Evolutionary conservation across 805 yeast genomes (phyloP).

Genomic region (Wickerhamomyces strasburgensis): DNA sequence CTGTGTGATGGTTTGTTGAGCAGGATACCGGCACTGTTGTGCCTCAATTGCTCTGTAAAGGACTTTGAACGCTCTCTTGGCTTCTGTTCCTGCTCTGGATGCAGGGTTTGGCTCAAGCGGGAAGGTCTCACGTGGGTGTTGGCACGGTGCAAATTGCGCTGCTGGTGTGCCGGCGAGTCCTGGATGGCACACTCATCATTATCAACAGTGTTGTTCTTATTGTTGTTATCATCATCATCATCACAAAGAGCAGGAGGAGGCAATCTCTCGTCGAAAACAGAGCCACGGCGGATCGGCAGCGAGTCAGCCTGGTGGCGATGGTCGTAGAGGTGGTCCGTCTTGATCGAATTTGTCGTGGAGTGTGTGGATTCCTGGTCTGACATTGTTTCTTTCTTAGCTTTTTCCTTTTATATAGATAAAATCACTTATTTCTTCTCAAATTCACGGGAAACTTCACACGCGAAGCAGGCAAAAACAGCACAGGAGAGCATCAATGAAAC

Average conservation of each 20-base stretch:
- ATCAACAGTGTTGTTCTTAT: conserved; percentile 6
- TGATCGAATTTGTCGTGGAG: conserved; percentile 28
- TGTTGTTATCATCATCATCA: background rate
- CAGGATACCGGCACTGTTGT: conserved; percentile 30
- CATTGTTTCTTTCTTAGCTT: conserved; percentile 9
- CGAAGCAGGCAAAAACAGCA: background rate
- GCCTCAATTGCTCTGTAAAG: conserved; percentile 38
- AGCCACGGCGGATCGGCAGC: conserved; percentile 30
- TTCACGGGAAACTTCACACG: background rate
- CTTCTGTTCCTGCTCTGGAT: conserved; percentile 2
- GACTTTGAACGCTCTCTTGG: conserved; percentile 26
- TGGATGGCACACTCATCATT: conserved; percentile 17
- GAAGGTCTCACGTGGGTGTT: conserved; percentile 10
- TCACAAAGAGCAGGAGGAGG: conserved; percentile 24
- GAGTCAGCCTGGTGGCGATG: conserved; percentile 45
- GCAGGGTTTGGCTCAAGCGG: conserved; percentile 8
- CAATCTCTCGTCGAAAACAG: conserved; percentile 13
- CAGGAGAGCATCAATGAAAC: background rate
- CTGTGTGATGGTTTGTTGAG: conserved; percentile 22
- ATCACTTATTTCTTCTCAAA: background rate
- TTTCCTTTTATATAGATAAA: background rate
- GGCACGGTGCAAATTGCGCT: conserved; percentile 3
- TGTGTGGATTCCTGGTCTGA: conserved; percentile 26
- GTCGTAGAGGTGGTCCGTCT: conserved; percentile 39
- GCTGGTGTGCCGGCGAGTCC: conserved; percentile 8